Evolutionary conservation across 75 land plant genomes (phyloP).

Genomic region (Picea glauca): DNA sequence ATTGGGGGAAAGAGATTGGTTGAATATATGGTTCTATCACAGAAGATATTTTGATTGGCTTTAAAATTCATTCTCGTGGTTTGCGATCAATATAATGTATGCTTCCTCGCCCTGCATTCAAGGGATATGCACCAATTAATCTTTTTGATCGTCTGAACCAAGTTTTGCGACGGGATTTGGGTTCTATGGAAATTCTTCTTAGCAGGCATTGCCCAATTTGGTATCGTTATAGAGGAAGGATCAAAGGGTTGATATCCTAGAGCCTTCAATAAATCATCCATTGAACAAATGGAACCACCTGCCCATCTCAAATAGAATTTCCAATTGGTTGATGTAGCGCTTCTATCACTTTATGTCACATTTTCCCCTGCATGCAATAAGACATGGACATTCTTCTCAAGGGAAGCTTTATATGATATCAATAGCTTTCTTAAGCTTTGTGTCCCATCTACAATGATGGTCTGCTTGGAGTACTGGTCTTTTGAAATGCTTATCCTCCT

Average conservation of each 20-base stretch:
- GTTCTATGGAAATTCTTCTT: constrained; percentile 76
- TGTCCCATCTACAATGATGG: no score
- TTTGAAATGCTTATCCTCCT: no score
- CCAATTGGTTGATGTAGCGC: no score
- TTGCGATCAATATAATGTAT: constrained; percentile 40
- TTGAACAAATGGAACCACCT: no score
- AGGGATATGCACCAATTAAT: constrained; percentile 45
- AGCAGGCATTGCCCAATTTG: constrained; percentile 78
- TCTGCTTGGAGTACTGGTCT: no score
- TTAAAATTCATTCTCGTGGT: constrained; percentile 25
- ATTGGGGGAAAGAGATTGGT: constrained; percentile 40
- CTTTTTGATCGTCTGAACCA: constrained; percentile 84
- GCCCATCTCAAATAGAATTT: no score
- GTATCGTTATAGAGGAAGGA: constrained; percentile 49
- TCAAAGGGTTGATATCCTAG: constrained; percentile 17
- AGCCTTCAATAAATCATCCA: no score
- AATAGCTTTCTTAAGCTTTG: no score
- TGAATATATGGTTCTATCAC: constrained; percentile 43
- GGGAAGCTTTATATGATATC: no score
- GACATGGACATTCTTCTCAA: no score
- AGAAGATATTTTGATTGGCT: constrained; percentile 26
- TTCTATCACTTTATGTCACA: no score
- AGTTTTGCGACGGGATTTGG: constrained; percentile 79
- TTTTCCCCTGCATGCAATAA: no score
- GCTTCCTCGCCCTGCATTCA: constrained; percentile 24